Percentiles rank a stretch among this genome's conserved stretches.
Conservation (phyloP, 2,329 filamentous ascomycete genomes). For the Curvularia hawaiiensis region DNA sequence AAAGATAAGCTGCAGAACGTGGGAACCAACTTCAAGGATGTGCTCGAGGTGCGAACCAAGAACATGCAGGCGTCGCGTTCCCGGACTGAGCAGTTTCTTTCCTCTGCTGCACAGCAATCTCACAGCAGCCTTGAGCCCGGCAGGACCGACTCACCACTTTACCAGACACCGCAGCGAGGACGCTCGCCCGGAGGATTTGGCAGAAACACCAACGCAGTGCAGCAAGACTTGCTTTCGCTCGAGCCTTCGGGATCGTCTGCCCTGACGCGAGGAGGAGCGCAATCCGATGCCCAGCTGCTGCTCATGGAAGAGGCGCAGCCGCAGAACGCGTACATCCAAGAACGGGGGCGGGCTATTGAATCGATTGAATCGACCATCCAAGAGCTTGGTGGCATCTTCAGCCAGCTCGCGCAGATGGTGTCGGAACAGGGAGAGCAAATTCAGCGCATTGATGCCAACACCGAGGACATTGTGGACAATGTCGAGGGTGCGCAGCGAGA, state of each 20-base stretch:
- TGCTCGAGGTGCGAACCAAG: conserved; percentile 93
- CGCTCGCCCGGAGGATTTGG: conserved; percentile 57
- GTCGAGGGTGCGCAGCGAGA: conserved; percentile 96
- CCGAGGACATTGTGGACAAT: conserved; percentile 96
- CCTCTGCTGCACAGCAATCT: conserved; percentile 79
- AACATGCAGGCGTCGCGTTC: conserved; percentile 95
- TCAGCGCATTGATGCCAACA: conserved; percentile 95
- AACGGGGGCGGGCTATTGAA: conserved; percentile 93
- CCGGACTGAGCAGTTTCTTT: conserved; percentile 95
- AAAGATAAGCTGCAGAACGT: conserved; percentile 93
- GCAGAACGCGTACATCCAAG: conserved; percentile 87
- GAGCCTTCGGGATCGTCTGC: conserved; percentile 66
- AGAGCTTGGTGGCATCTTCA: conserved; percentile 90
- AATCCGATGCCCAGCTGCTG: conserved; percentile 80
- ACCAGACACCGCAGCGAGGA: conserved; percentile 74
- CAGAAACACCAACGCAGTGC: conserved; percentile 51
- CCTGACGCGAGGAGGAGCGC: conserved; percentile 54
- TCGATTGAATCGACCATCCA: conserved; percentile 94
- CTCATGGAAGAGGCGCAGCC: conserved; percentile 92
- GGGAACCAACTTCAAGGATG: conserved; percentile 94
- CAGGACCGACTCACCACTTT: conserved; percentile 83
- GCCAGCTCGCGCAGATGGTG: conserved; percentile 94
- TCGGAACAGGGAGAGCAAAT: conserved; percentile 98
- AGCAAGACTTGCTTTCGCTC: conserved; percentile 76
- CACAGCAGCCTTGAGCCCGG: conserved; percentile 65